Base-by-base conservation (phyloP, 192 early-diverging fungal genomes). In the Podila epigama region DNA sequence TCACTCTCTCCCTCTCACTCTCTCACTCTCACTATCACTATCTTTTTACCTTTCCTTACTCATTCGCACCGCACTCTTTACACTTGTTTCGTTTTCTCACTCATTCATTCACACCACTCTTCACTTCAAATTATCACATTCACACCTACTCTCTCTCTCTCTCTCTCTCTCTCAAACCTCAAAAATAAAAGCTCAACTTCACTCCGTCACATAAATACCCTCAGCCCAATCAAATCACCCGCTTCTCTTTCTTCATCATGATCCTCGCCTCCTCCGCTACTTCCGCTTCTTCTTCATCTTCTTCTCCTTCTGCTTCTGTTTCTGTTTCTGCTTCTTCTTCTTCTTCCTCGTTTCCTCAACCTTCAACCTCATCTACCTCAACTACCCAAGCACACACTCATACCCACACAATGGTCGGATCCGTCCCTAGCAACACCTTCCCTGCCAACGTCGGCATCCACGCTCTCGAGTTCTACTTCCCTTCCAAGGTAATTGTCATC, bases 401-500 rank as follows among this genome's bases (percentile, higher is more conserved):
- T 22, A 22, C 39, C 25, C 12, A 18, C 58, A 59, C 35, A 44
- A 77, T 77, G 73, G 73, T 68, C 66, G 65, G 73, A 63, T 63
- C 73, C 16, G 56, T 64, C 73, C 16, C 40, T 27, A 77, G 42
- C 61, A 63, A 29, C 68, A 60, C 81, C 51, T 82, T 83, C 66
- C 84, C 87, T 39, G 79, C 81, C 68, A 85, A 91, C 77, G 70
- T 91, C 68, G 89, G 89, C 62, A 82, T 91, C 58, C 73, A 73
- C 62, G 89, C 83, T 78, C 85, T 91, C 64, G 89, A 91, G 39
- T 84, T 87, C 66, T 91, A 91, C 79, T 89, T 89, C 75, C 89
- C 89, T 16, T 40, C 66, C 55, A 68, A 77, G 73, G 73, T 77
- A 48, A 48, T n/a, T n/a, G n/a, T n/a, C n/a, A n/a, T n/a, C n/a